Evolutionary conservation across 192 early-diverging fungal genomes (phyloP).

Genomic region (Gigaspora rosea): DNA sequence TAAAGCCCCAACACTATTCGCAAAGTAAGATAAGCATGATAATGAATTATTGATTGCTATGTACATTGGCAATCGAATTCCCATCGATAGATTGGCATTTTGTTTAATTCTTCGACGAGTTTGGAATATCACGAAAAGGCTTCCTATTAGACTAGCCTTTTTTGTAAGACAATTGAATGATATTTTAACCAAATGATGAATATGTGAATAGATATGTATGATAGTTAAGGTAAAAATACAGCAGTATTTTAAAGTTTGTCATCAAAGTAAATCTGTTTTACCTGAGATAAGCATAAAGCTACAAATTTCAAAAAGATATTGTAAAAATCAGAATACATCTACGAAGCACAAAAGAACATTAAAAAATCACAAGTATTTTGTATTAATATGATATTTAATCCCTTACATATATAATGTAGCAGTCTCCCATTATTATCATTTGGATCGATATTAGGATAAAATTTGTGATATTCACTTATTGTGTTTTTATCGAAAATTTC

Average conservation of each 20-base stretch:
- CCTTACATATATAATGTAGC: not conserved
- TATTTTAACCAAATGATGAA: not conserved
- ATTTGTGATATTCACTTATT: not conserved
- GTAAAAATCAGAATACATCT: not conserved
- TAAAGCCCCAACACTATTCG: not conserved
- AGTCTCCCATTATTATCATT: not conserved
- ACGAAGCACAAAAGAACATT: not conserved
- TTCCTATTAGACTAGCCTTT: not conserved
- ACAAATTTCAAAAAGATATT: not conserved
- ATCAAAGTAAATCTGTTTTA: too few species aligned
- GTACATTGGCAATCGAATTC: not conserved
- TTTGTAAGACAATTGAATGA: not conserved
- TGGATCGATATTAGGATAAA: not conserved
- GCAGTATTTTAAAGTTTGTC: too few species aligned
- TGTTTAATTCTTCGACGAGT: not conserved
- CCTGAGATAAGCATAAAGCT: too few species aligned
- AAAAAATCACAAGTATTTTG: not conserved
- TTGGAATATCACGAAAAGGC: not conserved
- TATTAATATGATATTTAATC: not conserved
- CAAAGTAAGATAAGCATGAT: not conserved
- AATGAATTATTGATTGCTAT: conserved; percentile 9
- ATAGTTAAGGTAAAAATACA: not conserved
- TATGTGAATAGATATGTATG: not conserved
- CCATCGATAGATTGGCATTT: not conserved
- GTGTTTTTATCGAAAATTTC: too few species aligned